Evolutionary conservation across 306 rosid genomes (phyloP).

Genomic region (Lathyrus aphaca): DNA sequence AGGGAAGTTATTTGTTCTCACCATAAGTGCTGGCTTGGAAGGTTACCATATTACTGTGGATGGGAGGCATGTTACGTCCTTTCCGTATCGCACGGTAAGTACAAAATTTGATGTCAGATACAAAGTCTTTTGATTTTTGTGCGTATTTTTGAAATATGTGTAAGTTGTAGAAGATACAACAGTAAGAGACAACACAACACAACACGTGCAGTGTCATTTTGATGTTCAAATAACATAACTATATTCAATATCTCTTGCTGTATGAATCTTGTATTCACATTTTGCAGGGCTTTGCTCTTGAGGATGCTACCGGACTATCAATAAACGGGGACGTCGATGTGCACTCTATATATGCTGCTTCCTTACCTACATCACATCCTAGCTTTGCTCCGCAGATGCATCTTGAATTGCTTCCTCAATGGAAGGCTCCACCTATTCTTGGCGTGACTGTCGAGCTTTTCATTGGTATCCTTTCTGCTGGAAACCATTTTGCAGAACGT

Average conservation of each 20-base stretch:
- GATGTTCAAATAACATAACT: background rate
- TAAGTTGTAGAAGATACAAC: background rate
- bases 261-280: slow-evolving; percentile 33
- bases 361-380: slow-evolving; percentile 87
- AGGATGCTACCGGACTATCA: slow-evolving; percentile 90
- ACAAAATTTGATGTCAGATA: background rate
- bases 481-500: slow-evolving; percentile 92
- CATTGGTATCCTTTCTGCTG: slow-evolving; percentile 93
- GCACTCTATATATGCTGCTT: slow-evolving; percentile 79
- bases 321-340: slow-evolving; percentile 87
- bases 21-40: slow-evolving; percentile 89
- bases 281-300: slow-evolving; percentile 93
- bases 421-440: slow-evolving; percentile 76
- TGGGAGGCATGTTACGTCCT: slow-evolving; percentile 86
- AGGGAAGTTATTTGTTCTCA: slow-evolving; percentile 84
- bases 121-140: background rate
- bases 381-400: slow-evolving; percentile 88
- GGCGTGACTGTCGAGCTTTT: slow-evolving; percentile 63
- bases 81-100: slow-evolving; percentile 92
- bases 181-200: background rate
- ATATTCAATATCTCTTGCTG: slow-evolving; percentile 27
- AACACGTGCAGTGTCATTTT: background rate
- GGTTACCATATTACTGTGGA: slow-evolving; percentile 92
- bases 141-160: background rate
- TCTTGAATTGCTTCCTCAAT: slow-evolving; percentile 70